phyloP scores from a whole-genome alignment of 345 rosid genomes.

The Trapa incisa region DNA sequence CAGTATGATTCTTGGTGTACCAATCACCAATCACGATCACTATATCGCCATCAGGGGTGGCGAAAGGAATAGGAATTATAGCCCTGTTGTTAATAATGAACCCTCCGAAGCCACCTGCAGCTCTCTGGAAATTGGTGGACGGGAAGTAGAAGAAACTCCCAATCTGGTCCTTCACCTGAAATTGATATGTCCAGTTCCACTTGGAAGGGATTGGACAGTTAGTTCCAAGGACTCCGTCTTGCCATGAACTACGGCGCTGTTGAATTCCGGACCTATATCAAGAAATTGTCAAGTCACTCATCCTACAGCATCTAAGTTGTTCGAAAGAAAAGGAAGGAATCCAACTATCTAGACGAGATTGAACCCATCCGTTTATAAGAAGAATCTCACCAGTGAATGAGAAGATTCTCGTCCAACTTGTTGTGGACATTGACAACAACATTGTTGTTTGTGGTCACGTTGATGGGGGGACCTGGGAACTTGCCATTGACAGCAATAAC shows the following conservation, averaged over 20 bases:
- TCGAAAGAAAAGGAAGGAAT: constrained; percentile 2
- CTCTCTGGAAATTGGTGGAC: constrained; percentile 86
- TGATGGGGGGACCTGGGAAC: constrained; percentile 87
- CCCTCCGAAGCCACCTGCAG: constrained; percentile 88
- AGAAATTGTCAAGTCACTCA: background rate
- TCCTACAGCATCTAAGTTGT: background rate
- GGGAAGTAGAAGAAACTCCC: constrained; percentile 99
- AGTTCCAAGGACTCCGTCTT: constrained; percentile 91
- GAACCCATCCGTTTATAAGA: background rate
- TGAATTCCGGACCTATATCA: constrained; percentile 69
- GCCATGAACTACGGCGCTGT: constrained; percentile 96
- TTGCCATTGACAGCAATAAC: constrained; percentile 87
- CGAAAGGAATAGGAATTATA: constrained; percentile 76
- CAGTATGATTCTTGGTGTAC: constrained; percentile 92
- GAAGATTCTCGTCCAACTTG: constrained; percentile 77
- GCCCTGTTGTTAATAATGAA: constrained; percentile 65
- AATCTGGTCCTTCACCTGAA: constrained; percentile 95
- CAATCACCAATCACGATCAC: constrained; percentile 80
- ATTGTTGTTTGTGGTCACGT: constrained; percentile 83
- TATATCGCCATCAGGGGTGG: constrained; percentile 69
- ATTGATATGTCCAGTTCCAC: constrained; percentile 99
- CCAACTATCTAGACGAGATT: background rate
- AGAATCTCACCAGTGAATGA: constrained; percentile 64
- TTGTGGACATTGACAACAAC: constrained; percentile 75
- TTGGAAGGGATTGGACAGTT: constrained; percentile 97